Conservation (phyloP, 192 early-diverging fungal genomes). For the Piromyces sp. region DNA sequence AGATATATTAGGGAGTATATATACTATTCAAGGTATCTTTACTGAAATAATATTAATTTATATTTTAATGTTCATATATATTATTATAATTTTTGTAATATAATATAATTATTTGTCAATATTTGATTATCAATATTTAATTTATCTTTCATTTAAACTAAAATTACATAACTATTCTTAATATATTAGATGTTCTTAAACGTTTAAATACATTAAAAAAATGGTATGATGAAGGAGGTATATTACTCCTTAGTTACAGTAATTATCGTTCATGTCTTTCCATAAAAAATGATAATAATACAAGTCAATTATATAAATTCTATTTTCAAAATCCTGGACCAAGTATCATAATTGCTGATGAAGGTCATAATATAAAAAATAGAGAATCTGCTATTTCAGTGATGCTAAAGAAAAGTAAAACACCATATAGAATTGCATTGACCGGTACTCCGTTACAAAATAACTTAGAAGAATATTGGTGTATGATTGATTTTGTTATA, state of each 20-base stretch:
- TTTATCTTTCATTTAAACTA: background rate
- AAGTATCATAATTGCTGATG: slow-evolving; percentile 57
- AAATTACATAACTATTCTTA: too few relatives aligned
- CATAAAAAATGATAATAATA: background rate
- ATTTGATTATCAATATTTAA: too few relatives aligned
- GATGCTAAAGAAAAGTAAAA: slow-evolving; percentile 20
- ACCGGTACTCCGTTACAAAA: slow-evolving; percentile 81
- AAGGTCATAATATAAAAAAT: slow-evolving; percentile 64
- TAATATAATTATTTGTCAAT: too few relatives aligned
- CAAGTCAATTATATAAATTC: background rate
- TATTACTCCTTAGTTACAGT: background rate
- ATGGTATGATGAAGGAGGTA: background rate
- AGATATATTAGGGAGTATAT: background rate
- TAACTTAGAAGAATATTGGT: slow-evolving; percentile 58
- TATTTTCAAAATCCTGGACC: slow-evolving; percentile 46
- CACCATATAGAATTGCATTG: slow-evolving; percentile 44
- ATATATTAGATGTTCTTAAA: background rate
- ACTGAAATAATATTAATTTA: too few relatives aligned
- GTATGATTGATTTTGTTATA: slow-evolving; percentile 57
- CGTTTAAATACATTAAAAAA: background rate
- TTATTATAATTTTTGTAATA: too few relatives aligned
- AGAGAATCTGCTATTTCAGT: slow-evolving; percentile 1
- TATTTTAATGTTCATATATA: too few relatives aligned
- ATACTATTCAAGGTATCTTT: background rate
- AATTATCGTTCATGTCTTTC: background rate